Percentiles rank a stretch among this genome's conserved stretches.
These are phyloP conservation scores for Sarocladiaceae sp. DNA, from an alignment of 2,329 filamentous ascomycete species.

Conservation along the genomic window DNA sequence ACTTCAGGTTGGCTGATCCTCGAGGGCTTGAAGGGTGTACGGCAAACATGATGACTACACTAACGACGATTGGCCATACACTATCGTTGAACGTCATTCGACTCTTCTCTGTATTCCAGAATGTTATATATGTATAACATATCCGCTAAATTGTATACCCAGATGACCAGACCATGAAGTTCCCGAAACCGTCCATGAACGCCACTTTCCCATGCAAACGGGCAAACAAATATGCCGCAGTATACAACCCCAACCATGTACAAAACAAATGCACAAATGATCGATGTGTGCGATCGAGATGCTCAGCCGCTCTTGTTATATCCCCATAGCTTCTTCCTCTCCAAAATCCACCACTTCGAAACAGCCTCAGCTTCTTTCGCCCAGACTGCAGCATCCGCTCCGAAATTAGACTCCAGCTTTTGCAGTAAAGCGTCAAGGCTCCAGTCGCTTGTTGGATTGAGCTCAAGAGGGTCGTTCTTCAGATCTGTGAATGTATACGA, in stretches of 20 bases:
- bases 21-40: slow-evolving; percentile 17
- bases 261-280: background rate
- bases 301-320: slow-evolving; percentile 6
- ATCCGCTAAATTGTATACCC: background rate
- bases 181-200: too few species aligned
- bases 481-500: slow-evolving; percentile 16
- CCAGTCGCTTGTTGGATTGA: slow-evolving; percentile 12
- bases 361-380: slow-evolving; percentile 17
- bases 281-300: background rate
- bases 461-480: slow-evolving; percentile 13
- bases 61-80: too few species aligned
- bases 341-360: slow-evolving; percentile 17
- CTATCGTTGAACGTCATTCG: too few species aligned
- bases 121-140: too few species aligned
- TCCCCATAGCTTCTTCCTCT: slow-evolving; percentile 12
- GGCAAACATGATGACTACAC: too few species aligned
- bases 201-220: too few species aligned
- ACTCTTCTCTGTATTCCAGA: too few species aligned
- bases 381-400: slow-evolving; percentile 16
- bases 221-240: background rate
- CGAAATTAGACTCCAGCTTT: slow-evolving; percentile 10
- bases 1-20: slow-evolving; percentile 23
- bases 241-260: background rate
- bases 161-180: slow-evolving; percentile 6
- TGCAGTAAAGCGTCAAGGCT: slow-evolving; percentile 10